A percentile compares a stretch with the other conserved stretches of the same genome.
Conservation (phyloP, 139 green algal genomes). For the Volvox africanus region DNA sequence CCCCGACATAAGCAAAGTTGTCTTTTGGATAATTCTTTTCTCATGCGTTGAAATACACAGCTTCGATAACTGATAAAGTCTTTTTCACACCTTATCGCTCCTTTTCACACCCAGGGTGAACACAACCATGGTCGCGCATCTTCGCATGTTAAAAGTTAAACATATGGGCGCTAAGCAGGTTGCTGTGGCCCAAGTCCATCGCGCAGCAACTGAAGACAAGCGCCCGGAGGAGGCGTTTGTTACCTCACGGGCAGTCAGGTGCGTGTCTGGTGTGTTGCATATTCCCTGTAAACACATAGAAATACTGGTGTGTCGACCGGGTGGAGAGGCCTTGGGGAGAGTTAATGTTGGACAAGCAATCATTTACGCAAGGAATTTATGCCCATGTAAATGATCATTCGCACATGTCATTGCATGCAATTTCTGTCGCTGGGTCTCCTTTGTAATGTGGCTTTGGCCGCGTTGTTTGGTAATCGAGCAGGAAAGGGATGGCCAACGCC, state of each 20-base stretch:
- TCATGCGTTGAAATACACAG: neutral
- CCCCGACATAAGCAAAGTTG: neutral
- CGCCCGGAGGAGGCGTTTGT: conserved; percentile 93
- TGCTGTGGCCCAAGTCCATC: neutral
- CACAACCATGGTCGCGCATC: conserved; percentile 82
- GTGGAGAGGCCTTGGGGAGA: neutral
- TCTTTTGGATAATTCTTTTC: neutral
- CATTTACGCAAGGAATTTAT: neutral
- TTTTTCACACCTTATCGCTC: neutral
- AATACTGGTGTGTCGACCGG: neutral
- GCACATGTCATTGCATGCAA: neutral
- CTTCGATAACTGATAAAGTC: neutral
- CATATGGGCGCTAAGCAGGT: neutral
- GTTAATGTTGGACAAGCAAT: neutral
- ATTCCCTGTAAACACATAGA: neutral
- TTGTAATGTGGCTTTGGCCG: neutral
- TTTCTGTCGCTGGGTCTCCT: neutral
- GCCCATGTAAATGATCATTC: neutral
- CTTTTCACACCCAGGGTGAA: conserved; percentile 79
- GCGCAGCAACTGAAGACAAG: conserved; percentile 41
- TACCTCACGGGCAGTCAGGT: conserved; percentile 80
- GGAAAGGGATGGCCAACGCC: conserved; percentile 90
- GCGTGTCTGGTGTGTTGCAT: neutral
- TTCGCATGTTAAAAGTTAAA: conserved; percentile 63
- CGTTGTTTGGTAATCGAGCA: conserved; percentile 31